Evolutionary conservation across 257 asterid species (phyloP).

Genomic region (Solanum gandarillasii): DNA sequence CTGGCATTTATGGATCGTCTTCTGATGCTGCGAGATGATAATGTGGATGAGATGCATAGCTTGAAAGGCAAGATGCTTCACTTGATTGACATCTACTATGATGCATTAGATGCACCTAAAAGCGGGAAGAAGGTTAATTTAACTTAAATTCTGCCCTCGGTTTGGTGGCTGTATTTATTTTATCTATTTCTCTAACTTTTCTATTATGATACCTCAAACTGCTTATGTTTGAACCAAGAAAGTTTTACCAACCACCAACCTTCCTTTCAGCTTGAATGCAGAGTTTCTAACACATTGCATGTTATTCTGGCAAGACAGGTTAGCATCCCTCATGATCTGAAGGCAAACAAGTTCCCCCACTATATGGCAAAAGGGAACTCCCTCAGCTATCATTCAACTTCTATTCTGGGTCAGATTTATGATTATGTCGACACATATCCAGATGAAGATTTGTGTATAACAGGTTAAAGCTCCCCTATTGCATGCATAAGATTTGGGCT

Average conservation of each 20-base stretch:
- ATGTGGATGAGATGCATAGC: constrained; percentile 22
- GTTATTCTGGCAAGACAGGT: constrained; percentile 28
- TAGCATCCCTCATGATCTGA: constrained; percentile 26
- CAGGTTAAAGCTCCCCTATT: constrained; percentile 18
- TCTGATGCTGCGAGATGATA: constrained; percentile 37
- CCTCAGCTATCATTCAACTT: constrained; percentile 33
- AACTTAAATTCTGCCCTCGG: neutral
- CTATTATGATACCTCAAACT: neutral
- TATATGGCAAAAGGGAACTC: constrained; percentile 35
- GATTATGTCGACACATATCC: constrained; percentile 23
- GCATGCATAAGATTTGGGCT: neutral
- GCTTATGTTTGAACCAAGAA: neutral
- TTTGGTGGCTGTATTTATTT: neutral
- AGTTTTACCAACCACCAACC: neutral
- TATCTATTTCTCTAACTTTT: neutral
- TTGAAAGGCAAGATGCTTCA: constrained; percentile 34
- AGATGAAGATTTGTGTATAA: constrained; percentile 2
- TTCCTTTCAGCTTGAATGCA: neutral
- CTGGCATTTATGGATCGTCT: constrained; percentile 61
- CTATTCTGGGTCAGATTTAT: constrained; percentile 55
- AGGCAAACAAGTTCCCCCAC: constrained; percentile 47
- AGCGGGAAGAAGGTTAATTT: constrained; percentile 62
- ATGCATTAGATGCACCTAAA: constrained; percentile 84
- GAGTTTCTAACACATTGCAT: neutral
- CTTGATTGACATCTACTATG: constrained; percentile 61